Evolutionary conservation across 208 protist species (phyloP), one percentile per base, ranked within the genome.

Genomic region (Acanthamoeba royreba): DNA sequence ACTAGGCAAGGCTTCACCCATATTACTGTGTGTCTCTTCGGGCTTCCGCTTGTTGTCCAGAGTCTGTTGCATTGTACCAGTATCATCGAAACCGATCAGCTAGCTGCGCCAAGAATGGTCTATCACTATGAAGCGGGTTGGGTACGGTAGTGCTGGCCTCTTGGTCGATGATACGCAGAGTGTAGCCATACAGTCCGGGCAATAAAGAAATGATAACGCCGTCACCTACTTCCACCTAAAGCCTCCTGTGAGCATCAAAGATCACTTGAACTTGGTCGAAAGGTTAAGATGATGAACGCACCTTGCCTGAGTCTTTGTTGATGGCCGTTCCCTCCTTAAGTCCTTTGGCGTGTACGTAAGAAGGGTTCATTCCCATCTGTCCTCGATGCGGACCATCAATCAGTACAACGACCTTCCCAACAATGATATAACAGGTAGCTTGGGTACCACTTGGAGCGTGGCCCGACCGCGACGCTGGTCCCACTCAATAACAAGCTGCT

Each of bases 111-210:
- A 40, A 15, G 19, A 61, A 61, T 25, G 15, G 15, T 42, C 69
- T 15, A 40, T 81, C 28, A 15, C 28, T 81, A 15, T 22, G 28
- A 15, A 19, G 19, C 15, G 17, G 19, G 28, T 19, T 81, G 15
- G 15, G 22, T 42, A 17, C 69, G 22, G 83, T 35, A 2, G 33
- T 53, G 5, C 2, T 7, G 43, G 87, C 38, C 61, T 92, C 87
- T n/a, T 15, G 87, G 35, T 92, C 63, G 7, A 25, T 92, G 38
- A 92, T 33, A 45, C 42, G 40, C 13, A 92, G 35, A 9, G 61
- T 72, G 63, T 81, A 92, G 43, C 55, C 55, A 25, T 92, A 92
- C 7, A 92, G 87, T 8, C 87, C 87, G 19, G 87, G 87, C n/a
- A 92, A 61, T 15, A 92, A 45, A 11, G 87, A 92, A 17, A 92